Evolutionary conservation across 2,329 filamentous ascomycete genomes (phyloP).

Genomic region (Venturia asperata): DNA sequence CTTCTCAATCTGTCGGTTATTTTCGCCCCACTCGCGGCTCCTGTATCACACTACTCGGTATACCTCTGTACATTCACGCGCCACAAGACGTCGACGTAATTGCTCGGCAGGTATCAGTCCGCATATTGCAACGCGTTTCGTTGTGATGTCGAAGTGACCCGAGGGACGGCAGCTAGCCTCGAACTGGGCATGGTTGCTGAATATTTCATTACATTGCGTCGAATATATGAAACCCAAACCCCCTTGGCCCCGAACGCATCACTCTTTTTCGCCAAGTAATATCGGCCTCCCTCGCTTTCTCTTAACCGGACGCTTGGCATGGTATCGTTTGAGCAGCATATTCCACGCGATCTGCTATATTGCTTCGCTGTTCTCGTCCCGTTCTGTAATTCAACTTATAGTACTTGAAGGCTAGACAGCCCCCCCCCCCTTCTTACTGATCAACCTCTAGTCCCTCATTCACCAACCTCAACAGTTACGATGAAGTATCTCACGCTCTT

Average conservation of each 20-base stretch:
- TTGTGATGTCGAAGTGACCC: not conserved
- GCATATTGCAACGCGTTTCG: slow-evolving; percentile 15
- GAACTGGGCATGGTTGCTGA: not conserved
- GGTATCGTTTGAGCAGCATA: slow-evolving; percentile 1
- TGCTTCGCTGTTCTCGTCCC: not conserved
- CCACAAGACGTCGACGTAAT: not conserved
- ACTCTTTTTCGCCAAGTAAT: not conserved
- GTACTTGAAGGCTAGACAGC: slow-evolving; percentile 11
- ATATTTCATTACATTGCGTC: not conserved
- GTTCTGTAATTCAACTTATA: not conserved
- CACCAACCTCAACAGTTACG: slow-evolving; percentile 1
- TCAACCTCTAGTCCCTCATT: slow-evolving; percentile 4
- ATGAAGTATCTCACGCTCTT: slow-evolving; percentile 19
- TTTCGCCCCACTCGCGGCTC: not conserved
- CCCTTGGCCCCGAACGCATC: not conserved
- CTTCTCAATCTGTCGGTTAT: not conserved
- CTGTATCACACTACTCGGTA: not conserved
- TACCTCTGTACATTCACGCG: slow-evolving; percentile 4
- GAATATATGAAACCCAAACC: slow-evolving; percentile 13
- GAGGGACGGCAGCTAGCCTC: slow-evolving; percentile 10
- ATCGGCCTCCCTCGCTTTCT: slow-evolving; percentile 12
- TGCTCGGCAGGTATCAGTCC: not conserved
- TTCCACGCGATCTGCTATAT: slow-evolving; percentile 2
- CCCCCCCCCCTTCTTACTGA: not conserved
- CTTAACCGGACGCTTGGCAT: not conserved